Evolutionary conservation across 2,329 filamentous ascomycete species (phyloP), one percentile per base, ranked within the genome.

Genomic region (Pseudonectria foliicola): DNA sequence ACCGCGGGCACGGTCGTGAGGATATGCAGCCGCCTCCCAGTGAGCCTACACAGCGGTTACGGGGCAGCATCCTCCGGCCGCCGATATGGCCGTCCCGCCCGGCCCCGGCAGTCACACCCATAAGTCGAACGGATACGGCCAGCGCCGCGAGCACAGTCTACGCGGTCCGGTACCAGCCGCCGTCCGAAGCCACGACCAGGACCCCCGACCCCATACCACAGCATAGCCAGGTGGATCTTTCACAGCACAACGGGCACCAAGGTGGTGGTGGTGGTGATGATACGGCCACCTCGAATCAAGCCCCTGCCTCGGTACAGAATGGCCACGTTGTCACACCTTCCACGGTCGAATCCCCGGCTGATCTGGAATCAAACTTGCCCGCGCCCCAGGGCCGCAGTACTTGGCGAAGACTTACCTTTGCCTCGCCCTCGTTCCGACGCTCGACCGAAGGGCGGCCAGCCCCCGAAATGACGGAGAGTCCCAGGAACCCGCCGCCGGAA

Each of bases 121-220:
- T 77, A 28, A 80, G 75, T 49, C 66, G 76, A 42, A 75, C 75
- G 13, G 76, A 81, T 40, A 80, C 77, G 2, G 68, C 73, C 13
- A 80, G 76, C 48, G 76, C 74, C 1, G 75, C 75, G 29, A 80
- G 76, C 53, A 81, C 77, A 1, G 70, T 76, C 3, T 82, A 82
- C 43, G 73, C 75, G 6, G 67, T 81, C 25, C 66, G 75, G 34
- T 80, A 80, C 44, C 75, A 78, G 35, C 66, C 73, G 10, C 62
- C 72, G 6, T 71, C 73, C 2, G 77, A 77, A 38, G 63, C 65
- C 12, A 64, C 65, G 5, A 63, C 65, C 4, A 62, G 64, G 34
- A 66, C 67, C 7, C 66, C 68, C 3, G 66, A 71, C n/a, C 59
- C 49, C 10, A 26, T 52, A 25, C 47, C 52, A 4, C 51, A 49